These are phyloP conservation scores for Hysterangium stoloniferum DNA, from an alignment of 768 basidiomycete species.

Conservation along the genomic window DNA sequence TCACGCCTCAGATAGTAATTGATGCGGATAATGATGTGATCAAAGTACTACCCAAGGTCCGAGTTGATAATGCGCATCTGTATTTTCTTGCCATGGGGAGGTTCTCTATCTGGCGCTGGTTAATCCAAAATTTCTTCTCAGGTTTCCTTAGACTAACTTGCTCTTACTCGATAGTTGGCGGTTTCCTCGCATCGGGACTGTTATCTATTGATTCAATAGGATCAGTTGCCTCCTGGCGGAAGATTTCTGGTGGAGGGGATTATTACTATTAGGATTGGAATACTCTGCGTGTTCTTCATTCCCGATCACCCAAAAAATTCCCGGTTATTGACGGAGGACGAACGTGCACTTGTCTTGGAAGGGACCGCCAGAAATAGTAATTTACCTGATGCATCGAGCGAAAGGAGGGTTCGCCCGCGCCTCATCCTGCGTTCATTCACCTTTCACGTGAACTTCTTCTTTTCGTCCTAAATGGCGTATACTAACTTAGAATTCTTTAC, in stretches of 20 bases:
- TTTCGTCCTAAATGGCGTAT: too few relatives aligned
- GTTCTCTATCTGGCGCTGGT: constrained; percentile 30
- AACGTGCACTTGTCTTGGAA: constrained; percentile 28
- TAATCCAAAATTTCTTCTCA: constrained; percentile 15
- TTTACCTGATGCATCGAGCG: constrained; percentile 20
- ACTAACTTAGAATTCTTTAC: too few relatives aligned
- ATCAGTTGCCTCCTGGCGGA: constrained; percentile 28
- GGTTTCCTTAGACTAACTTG: background rate
- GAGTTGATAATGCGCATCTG: constrained; percentile 31
- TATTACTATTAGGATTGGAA: constrained; percentile 31
- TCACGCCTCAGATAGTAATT: background rate
- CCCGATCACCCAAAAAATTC: constrained; percentile 30
- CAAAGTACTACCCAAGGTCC: constrained; percentile 29
- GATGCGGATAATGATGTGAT: background rate
- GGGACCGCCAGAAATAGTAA: constrained; percentile 31
- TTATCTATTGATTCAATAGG: constrained; percentile 26
- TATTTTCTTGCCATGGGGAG: constrained; percentile 28
- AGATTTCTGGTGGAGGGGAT: constrained; percentile 39
- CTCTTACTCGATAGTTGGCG: constrained; percentile 24
- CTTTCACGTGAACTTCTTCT: constrained; percentile 27
- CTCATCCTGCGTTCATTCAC: constrained; percentile 27
- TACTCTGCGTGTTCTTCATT: constrained; percentile 29
- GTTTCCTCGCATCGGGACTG: constrained; percentile 31
- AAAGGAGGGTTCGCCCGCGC: constrained; percentile 23
- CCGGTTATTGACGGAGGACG: constrained; percentile 27